These are phyloP conservation scores for Phlegmacium glaucopus DNA, from an alignment of 768 basidiomycete species.

Conservation along the genomic window DNA sequence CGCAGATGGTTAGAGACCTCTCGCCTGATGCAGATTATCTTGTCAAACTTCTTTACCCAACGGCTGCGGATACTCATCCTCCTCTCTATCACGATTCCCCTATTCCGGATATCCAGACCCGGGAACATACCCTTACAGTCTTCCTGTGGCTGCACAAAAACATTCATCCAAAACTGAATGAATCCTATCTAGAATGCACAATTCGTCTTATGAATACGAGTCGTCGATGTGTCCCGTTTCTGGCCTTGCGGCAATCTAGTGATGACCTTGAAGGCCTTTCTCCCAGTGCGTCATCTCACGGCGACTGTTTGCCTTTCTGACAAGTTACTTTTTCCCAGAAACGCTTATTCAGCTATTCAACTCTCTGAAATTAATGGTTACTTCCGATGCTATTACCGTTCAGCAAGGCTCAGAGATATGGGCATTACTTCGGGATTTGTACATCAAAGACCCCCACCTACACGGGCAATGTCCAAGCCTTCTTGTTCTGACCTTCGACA, in stretches of 20 bases:
- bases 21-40: conserved; percentile 3
- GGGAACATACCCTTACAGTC: conserved; percentile 8
- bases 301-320: neutral
- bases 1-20: conserved; percentile 7
- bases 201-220: conserved; percentile 8
- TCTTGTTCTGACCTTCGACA: conserved; percentile 4
- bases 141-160: conserved; percentile 10
- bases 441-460: neutral
- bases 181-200: conserved; percentile 7
- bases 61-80: neutral
- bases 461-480: neutral
- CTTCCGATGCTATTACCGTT: conserved; percentile 1
- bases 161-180: conserved; percentile 5
- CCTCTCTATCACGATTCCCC: neutral
- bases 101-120: neutral
- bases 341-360: conserved; percentile 5
- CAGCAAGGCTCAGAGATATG: conserved; percentile 10
- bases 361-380: conserved; percentile 4
- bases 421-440: conserved; percentile 7
- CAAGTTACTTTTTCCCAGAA: conserved; percentile 1
- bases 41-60: conserved; percentile 3
- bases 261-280: conserved; percentile 4
- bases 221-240: conserved; percentile 1
- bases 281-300: neutral
- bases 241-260: conserved; percentile 5